Evolutionary conservation across 225 moss, liverwort and hornwort species (phyloP).

Genomic region (Thuidium tamariscinum): DNA sequence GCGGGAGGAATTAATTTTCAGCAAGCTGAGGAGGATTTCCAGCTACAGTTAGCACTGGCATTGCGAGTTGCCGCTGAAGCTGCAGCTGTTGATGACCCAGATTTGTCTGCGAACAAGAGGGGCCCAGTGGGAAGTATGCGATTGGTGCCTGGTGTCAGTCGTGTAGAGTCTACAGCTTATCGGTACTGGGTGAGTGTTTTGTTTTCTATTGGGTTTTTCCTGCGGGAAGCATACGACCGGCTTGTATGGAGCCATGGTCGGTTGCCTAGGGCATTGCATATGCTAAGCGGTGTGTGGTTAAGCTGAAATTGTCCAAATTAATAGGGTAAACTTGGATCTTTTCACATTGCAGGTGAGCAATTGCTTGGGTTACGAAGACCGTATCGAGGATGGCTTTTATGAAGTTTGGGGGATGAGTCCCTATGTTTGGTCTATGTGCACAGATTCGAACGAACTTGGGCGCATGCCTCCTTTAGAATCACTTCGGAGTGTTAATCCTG

Average conservation of each 20-base stretch:
- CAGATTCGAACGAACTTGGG: constrained; percentile 83
- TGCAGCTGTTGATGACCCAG: constrained; percentile 91
- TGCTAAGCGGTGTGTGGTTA: background rate
- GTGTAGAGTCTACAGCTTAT: constrained; percentile 84
- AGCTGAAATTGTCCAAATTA: background rate
- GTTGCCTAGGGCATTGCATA: background rate
- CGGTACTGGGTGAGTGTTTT: constrained; percentile 80
- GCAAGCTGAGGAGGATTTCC: constrained; percentile 95
- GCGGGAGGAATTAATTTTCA: constrained; percentile 67
- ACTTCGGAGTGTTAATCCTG: constrained; percentile 32
- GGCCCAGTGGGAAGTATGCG: constrained; percentile 54
- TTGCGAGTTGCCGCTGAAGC: constrained; percentile 90
- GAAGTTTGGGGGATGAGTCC: constrained; percentile 99
- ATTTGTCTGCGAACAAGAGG: constrained; percentile 46
- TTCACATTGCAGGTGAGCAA: constrained; percentile 61
- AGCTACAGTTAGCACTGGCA: constrained; percentile 87
- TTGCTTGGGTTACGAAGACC: constrained; percentile 82
- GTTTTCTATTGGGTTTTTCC: background rate
- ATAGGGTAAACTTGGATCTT: background rate
- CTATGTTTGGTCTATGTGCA: constrained; percentile 98
- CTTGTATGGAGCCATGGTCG: background rate
- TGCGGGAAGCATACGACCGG: background rate
- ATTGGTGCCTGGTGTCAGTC: constrained; percentile 55
- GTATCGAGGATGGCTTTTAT: constrained; percentile 94
- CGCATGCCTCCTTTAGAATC: constrained; percentile 88